Evolutionary conservation across 129 eudicot species (phyloP), one percentile per base, ranked within the genome.

Genomic region (Deinandra increscens): DNA sequence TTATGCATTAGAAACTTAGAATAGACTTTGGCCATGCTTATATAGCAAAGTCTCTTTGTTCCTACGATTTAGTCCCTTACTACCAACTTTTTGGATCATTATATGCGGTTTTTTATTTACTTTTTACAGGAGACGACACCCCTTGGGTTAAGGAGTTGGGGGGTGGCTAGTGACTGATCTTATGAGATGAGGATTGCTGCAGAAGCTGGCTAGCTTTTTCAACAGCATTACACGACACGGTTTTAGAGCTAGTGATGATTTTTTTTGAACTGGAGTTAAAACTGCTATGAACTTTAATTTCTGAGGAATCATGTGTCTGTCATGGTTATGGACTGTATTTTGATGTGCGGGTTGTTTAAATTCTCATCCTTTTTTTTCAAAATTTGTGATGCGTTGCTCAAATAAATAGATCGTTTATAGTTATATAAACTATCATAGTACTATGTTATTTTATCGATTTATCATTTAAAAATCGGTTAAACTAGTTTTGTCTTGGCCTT

Each of bases 101-200:
- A 13, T 42, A 8, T 56, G 37, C 11, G 9, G 38, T 42, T 23
- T 15, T 15, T 41, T 23, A 22, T 8, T 37, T 22, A n/a, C n/a
- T 60, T 60, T 44, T 65, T 15, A 41, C 26, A 74, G 78, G 78
- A 66, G 78, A 65, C 64, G 78, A 41, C 78, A 74, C 26, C 78
- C 78, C 11, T 23, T 74, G 72, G 72, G 78, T 53, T 74, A 45
- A n/a, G n/a, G n/a, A n/a, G n/a, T n/a, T n/a, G n/a, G n/a, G n/a
- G 53, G 15, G 36, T 44, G 65, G 65, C 33, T 53, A 12, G 58
- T 15, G 76, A 56, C 48, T 17, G 41, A 43, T 43, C 34, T 7
- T 46, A 26, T 12, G 37, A 29, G 9, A 26, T 6, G 65, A 45
- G 56, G 60, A 60, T 33, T 31, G 69, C 51, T 37, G 64, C 78